These are phyloP conservation scores for Phytophthora hybrid DNA, from an alignment of 352 stramenopile species.

Conservation along the genomic window DNA sequence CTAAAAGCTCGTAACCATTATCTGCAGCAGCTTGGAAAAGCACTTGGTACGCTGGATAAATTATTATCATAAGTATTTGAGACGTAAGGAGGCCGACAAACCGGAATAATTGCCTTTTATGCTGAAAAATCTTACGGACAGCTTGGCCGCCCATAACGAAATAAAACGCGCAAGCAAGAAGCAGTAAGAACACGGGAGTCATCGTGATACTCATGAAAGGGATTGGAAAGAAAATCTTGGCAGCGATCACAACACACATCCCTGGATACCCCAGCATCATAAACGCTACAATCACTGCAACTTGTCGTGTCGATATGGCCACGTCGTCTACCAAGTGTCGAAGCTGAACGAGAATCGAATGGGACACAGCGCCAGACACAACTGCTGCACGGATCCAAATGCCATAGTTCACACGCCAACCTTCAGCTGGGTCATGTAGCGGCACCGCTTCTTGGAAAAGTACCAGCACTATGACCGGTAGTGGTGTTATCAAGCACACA, in stretches of 20 bases:
- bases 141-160: neutral
- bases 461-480: conserved; percentile 25
- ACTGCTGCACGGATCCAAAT: conserved; percentile 26
- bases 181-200: neutral
- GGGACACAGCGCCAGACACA: neutral
- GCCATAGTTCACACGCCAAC: conserved; percentile 28
- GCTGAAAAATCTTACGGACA: conserved; percentile 1
- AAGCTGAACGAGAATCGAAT: neutral
- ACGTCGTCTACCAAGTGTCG: conserved; percentile 17
- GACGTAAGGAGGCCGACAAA: conserved; percentile 12
- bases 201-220: conserved; percentile 26
- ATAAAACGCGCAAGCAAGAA: conserved; percentile 4
- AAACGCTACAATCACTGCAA: conserved; percentile 7
- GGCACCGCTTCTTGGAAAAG: conserved; percentile 27
- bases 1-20: conserved; percentile 10
- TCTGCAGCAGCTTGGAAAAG: conserved; percentile 16
- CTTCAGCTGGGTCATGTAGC: conserved; percentile 26
- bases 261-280: neutral
- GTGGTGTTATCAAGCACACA: conserved; percentile 23
- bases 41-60: conserved; percentile 31
- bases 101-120: conserved; percentile 9
- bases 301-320: conserved; percentile 3
- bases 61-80: conserved; percentile 15
- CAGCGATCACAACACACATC: neutral
- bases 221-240: conserved; percentile 21